Evolutionary conservation across 768 basidiomycete genomes (phyloP), one percentile per base, ranked within the genome.

Genomic region (Paxillus involutus): DNA sequence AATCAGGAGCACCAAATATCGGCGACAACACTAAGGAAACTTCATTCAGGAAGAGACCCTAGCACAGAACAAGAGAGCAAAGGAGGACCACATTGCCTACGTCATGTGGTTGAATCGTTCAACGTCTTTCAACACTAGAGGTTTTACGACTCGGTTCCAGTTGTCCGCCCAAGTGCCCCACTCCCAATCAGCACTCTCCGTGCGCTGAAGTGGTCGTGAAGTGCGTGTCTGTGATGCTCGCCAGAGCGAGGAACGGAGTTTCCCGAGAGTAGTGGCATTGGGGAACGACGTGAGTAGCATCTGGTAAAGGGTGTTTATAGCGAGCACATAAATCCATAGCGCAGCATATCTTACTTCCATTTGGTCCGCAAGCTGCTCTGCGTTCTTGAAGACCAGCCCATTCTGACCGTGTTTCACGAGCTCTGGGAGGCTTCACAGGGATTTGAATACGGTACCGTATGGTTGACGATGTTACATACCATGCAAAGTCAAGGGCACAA

Each of bases 151-250:
- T 42, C 71, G 74, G 47, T 81, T 79, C 94, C 94, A 98, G 62
- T 94, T 94, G 50, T 92, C 84, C 52, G 86, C 79, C 94, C 94
- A 98, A 0, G 81, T 82, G 21, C 76, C 72, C 91, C 91, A 94
- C 32, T 77, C 74, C 77, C 80, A 80, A 26, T 66, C 63, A 7
- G 60, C 66, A 2, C 61, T 70, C 32, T 59, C 62, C 55, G 53
- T 46, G 44, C 61, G 63, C 40, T 49, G 53, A 46, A 51, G 55
- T 17, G 54, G 56, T 26, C 59, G 61, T n/a, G 61, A 58, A 49
- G 57, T 52, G 56, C 33, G 71, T 8, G 68, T 51, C 35, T 62
- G 55, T 1, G 70, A 68, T 6, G 75, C 67, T 11, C 65, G 29
- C 17, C 58, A 63, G 32, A 91, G 74, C 24, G 82, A 84, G 9